Evolutionary conservation across 495 filamentous ascomycete genomes (phyloP).

Genomic region (Ascodesmis nigricans): DNA sequence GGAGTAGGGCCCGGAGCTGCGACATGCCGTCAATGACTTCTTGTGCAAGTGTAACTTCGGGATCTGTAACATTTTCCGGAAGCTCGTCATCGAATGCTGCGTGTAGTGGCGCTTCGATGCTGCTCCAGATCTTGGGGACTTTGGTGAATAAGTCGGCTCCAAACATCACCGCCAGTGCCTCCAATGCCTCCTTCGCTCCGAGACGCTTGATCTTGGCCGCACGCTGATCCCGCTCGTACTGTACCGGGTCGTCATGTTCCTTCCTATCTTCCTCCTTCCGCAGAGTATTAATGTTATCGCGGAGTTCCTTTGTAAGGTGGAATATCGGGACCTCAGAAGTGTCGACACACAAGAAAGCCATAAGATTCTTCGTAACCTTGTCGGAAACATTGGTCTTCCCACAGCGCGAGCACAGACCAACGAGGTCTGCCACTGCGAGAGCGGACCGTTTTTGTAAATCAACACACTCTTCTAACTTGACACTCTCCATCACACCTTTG

Average conservation of each 20-base stretch:
- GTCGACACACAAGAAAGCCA: conserved; percentile 92
- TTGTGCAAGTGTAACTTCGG: conserved; percentile 54
- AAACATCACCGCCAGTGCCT: conserved; percentile 62
- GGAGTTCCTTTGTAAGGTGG: conserved; percentile 47
- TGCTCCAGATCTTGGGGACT: conserved; percentile 52
- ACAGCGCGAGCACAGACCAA: conserved; percentile 58
- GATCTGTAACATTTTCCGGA: conserved; percentile 43
- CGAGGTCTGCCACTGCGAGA: conserved; percentile 53
- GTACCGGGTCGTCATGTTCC: conserved; percentile 71
- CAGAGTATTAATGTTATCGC: conserved; percentile 64
- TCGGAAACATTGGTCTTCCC: conserved; percentile 63
- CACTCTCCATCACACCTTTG: conserved; percentile 92
- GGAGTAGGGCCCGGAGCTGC: conserved; percentile 69
- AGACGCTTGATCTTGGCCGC: conserved; percentile 72
- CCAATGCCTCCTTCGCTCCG: conserved; percentile 83
- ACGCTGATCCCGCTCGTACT: conserved; percentile 66
- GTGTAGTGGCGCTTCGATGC: conserved; percentile 62
- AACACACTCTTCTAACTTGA: conserved; percentile 81
- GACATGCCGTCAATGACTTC: conserved; percentile 85
- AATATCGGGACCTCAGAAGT: conserved; percentile 96
- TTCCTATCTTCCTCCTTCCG: conserved; percentile 91
- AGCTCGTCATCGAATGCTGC: conserved; percentile 52
- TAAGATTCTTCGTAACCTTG: conserved; percentile 79
- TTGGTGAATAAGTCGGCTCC: conserved; percentile 50
- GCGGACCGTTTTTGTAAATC: conserved; percentile 81